Conservation (phyloP, 192 early-diverging fungal species). For the Powellomyces hirtus region DNA sequence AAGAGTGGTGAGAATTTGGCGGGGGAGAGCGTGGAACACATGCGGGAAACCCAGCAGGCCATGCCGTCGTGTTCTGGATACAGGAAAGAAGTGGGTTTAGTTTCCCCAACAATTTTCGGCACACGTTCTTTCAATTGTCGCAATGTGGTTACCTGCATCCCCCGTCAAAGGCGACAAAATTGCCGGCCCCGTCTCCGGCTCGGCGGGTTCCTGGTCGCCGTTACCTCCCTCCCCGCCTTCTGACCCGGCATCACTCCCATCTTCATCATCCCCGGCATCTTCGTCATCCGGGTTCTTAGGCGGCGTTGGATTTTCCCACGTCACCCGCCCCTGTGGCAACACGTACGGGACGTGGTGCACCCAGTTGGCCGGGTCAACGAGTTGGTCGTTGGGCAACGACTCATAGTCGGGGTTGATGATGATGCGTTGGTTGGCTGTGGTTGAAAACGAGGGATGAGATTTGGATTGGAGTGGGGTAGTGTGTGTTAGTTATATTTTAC, state of each 20-base stretch:
- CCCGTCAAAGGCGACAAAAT: constrained; percentile 38
- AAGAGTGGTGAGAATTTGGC: constrained; percentile 55
- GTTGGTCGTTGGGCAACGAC: constrained; percentile 43
- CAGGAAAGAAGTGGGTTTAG: no score
- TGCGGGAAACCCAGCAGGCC: constrained; percentile 48
- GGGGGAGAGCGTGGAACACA: constrained; percentile 44
- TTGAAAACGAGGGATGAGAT: neutral
- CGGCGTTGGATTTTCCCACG: constrained; percentile 56
- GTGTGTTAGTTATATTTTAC: neutral
- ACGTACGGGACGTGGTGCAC: constrained; percentile 65
- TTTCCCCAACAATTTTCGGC: no score
- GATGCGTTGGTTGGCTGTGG: constrained; percentile 41
- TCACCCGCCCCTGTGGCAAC: constrained; percentile 54
- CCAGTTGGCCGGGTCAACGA: constrained; percentile 52
- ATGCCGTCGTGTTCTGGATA: constrained; percentile 39
- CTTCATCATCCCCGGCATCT: constrained; percentile 33
- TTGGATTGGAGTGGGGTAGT: neutral
- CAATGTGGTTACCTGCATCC: constrained; percentile 48
- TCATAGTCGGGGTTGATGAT: constrained; percentile 64
- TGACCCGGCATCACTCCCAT: constrained; percentile 20
- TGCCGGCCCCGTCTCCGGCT: constrained; percentile 54
- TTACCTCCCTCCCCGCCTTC: constrained; percentile 32
- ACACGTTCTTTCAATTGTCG: no score
- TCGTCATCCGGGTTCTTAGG: constrained; percentile 37
- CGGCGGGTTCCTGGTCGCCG: constrained; percentile 29